Conservation (phyloP, 108 stramenopile species). For the Fistulifera pelliculosa region DNA sequence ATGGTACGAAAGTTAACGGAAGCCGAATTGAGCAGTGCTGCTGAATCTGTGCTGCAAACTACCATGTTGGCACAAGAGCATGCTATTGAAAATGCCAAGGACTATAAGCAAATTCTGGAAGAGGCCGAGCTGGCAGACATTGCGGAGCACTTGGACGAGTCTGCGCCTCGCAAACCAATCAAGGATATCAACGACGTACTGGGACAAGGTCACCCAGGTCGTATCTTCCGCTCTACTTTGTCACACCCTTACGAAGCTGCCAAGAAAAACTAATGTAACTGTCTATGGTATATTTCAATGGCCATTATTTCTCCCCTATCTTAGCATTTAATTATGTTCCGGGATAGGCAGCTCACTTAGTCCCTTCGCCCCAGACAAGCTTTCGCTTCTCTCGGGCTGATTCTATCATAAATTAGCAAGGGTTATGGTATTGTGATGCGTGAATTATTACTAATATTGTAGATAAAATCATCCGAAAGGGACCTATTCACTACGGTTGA, state of each 20-base stretch:
- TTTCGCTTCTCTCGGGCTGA: too few relatives aligned
- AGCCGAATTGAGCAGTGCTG: conserved; percentile 49
- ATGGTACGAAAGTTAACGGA: conserved; percentile 72
- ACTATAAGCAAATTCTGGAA: conserved; percentile 53
- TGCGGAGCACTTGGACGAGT: conserved; percentile 46
- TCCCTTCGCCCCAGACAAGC: too few relatives aligned
- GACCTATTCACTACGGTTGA: too few relatives aligned
- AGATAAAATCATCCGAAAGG: too few relatives aligned
- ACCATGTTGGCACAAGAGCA: conserved; percentile 61
- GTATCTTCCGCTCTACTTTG: conserved; percentile 77
- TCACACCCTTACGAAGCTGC: conserved; percentile 48
- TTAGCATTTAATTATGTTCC: too few relatives aligned
- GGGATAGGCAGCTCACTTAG: too few relatives aligned
- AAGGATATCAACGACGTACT: conserved; percentile 48
- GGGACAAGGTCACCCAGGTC: conserved; percentile 77
- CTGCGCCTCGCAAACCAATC: conserved; percentile 24
- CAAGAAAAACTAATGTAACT: too few relatives aligned
- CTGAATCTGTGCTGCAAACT: conserved; percentile 35
- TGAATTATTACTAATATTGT: too few relatives aligned
- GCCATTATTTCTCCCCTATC: too few relatives aligned
- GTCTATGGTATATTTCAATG: too few relatives aligned
- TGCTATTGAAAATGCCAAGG: conserved; percentile 69
- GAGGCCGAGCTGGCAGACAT: conserved; percentile 63
- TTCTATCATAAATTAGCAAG: too few relatives aligned
- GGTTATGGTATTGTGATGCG: too few relatives aligned